Evolutionary conservation across 2,329 filamentous ascomycete genomes (phyloP), one percentile per base, ranked within the genome.

Genomic region (Pseudogymnoascus sp.): DNA sequence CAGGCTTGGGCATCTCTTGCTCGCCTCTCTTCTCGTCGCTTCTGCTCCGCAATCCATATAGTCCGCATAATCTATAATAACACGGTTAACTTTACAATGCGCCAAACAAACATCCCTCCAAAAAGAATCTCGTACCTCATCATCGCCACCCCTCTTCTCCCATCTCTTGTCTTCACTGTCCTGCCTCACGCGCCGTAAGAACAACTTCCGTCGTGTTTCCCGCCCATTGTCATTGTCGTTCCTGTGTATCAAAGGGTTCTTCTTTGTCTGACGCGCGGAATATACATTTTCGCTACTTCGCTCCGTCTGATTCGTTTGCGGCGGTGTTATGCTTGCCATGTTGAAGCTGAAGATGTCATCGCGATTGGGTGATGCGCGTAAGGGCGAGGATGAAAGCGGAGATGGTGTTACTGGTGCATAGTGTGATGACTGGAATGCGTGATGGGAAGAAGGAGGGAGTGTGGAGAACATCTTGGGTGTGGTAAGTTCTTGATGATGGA

Each of bases 171-270:
- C 82, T 39, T 86, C 82, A 2, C 78, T 74, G 38, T 81, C 78
- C 66, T 83, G 79, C 61, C 82, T 77, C 15, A 88, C 83, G 58
- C 79, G 87, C 68, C 84, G 82, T 61, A 92, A 74, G 66, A 92
- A 92, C 60, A 87, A 75, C 30, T 81, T 80, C 52, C 88, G 77
- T 61, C 89, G 76, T 59, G 80, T 76, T 68, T 89, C 84, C 60
- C 84, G 82, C 0, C 77, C 76, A 15, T 82, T 82, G 68, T 90
- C 82, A 12, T 64, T 62, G 8, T 56, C 74, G 57, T 82, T 78
- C 62, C 74, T 80, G 64, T 81, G 79, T 15, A 84, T 73, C 5
- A 87, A 67, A 0, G 85, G 87, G 63, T 87, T 89, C 34, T 79
- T 77, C 62, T 86, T 86, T 30, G 45, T 52, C 45, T 52, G 45